Evolutionary conservation across 108 stramenopile species (phyloP), one percentile per base, ranked within the genome.

Genomic region (Skeletonema grethae): DNA sequence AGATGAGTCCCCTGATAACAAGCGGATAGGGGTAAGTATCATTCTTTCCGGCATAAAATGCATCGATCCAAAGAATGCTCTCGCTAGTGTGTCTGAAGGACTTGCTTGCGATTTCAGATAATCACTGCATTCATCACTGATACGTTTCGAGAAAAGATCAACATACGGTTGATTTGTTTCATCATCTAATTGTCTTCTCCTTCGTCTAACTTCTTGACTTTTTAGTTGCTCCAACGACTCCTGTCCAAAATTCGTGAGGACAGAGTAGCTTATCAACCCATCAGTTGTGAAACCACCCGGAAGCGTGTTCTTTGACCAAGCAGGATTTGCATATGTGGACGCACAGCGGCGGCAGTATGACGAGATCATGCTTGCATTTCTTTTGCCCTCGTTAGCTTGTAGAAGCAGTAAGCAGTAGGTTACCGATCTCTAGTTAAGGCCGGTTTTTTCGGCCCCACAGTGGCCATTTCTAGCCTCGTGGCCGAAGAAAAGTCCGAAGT

Each of bases 61-160:
- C 9, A 41, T 67, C 15, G 82, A 83, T 64, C 82, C 82, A 36
- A 83, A 83, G 50, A 78, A 83, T 35, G 82, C 77, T 30, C 68
- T 35, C 18, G 66, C 73, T 43, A 83, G 61, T 5, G 63, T 34
- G 65, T 66, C 61, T 11, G 82, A 78, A 5, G 82, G 77, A 78
- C 60, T 61, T 28, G 67, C 67, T 9, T 74, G 72, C 2, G 15
- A 8, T 63, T 35, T 48, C 8, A 83, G 53, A 61, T 73, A 69
- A 2, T 45, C 43, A 38, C 35, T 45, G 34, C 77, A 83, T 65
- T 68, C 57, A 15, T 61, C 20, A 45, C 70, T 78, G 4, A 83
- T 67, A 20, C 59, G 65, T 11, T 65, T 58, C 10, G 82, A 78
- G n/a, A 74, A 83, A 16, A 83, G 66, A 67, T 83, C 82, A 5